Evolutionary conservation across 1,284 basidiomycete species (phyloP), one percentile per base, ranked within the genome.

Genomic region (Pyrrhoderma noxium): DNA sequence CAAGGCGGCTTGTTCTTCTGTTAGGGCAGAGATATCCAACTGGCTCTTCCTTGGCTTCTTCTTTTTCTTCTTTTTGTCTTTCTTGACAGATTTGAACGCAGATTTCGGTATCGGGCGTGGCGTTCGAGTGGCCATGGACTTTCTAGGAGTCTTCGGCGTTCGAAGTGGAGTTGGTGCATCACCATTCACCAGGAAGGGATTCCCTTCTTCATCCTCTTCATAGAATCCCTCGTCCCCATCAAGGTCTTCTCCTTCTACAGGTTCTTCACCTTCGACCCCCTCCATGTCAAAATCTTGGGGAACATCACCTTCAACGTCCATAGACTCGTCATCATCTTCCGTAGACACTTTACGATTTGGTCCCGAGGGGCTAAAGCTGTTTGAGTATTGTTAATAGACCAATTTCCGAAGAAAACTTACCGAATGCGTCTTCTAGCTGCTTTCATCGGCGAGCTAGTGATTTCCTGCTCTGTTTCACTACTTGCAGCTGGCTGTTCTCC

Each of bases 31-130:
- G 25, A 84, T 69, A 58, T 89, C 76, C 18, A 91, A 69, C 64
- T 80, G 74, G 0, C 88, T 89, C 62, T 80, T 80, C 51, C 86
- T 79, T 2, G 75, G 74, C 55, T 77, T 77, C 43, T 75, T 70
- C 49, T 72, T 65, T 61, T 70, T 66, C 60, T 68, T 67, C 54
- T 67, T 64, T 57, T 70, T 74, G 56, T 69, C 67, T 47, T 62
- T 68, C 47, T 61, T 61, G 56, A 41, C 38, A 11, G 51, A 49
- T 31, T 55, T 57, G n/a, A 48, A 53, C 55, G 43, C 40, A 9
- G 51, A 50, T 38, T 59, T 59, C 14, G 48, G 56, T n/a, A 52
- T 47, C 13, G 52, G 47, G 21, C 53, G 45, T 3, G 58, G 55
- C 23, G 58, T 58, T 39, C 51, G 53, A 14, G 56, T 53, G 27